phyloP scores from a whole-genome alignment of 345 rosid genomes.

The Clarkia xantiana region DNA sequence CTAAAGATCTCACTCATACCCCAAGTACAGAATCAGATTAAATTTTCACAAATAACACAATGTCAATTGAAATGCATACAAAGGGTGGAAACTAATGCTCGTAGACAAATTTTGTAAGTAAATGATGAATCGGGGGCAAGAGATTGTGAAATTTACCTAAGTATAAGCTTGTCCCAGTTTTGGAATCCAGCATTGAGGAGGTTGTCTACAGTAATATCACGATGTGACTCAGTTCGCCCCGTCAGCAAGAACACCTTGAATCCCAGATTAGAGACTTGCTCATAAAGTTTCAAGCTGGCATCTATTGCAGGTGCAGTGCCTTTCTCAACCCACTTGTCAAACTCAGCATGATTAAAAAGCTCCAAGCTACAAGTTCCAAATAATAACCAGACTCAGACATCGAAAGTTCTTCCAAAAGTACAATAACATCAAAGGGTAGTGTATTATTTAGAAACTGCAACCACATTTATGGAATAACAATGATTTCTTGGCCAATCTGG shows the following conservation, averaged over 20 bases:
- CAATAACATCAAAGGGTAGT: too few relatives aligned
- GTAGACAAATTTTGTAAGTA: too few relatives aligned
- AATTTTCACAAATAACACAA: too few relatives aligned
- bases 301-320: slow-evolving; percentile 54
- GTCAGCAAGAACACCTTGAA: slow-evolving; percentile 74
- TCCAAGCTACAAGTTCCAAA: slow-evolving; percentile 31
- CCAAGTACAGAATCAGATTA: too few relatives aligned
- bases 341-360: slow-evolving; percentile 45
- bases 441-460: too few relatives aligned
- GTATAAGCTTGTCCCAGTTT: slow-evolving; percentile 77
- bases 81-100: too few relatives aligned
- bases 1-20: too few relatives aligned
- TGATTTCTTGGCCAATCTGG: too few relatives aligned
- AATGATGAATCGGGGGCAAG: too few relatives aligned
- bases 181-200: slow-evolving; percentile 52
- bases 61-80: too few relatives aligned
- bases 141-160: slow-evolving; percentile 35
- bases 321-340: slow-evolving; percentile 77
- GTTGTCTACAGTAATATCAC: slow-evolving; percentile 49
- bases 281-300: slow-evolving; percentile 65
- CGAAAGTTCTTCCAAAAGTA: slow-evolving; percentile 6
- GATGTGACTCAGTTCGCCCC: slow-evolving; percentile 56
- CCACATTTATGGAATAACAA: too few relatives aligned
- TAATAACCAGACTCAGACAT: slow-evolving; percentile 10
- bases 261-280: slow-evolving; percentile 47